Conservation (phyloP, 2,329 filamentous ascomycete genomes). For the Pseudogymnoascus verrucosus region DNA sequence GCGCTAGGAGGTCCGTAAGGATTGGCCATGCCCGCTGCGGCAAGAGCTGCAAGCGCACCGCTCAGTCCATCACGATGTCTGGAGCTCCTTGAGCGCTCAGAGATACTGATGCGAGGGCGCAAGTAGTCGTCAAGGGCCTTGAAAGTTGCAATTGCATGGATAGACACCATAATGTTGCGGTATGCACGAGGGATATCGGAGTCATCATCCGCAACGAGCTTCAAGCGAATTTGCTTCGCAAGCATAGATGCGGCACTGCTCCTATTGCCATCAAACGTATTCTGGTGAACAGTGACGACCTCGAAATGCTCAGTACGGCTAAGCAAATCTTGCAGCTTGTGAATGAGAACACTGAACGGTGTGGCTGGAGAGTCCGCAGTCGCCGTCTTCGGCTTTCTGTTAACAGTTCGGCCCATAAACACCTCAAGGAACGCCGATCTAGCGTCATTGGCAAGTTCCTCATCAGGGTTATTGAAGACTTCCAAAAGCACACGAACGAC, state of each 20-base stretch:
- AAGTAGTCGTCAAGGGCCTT: slow-evolving; percentile 95
- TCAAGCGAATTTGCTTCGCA: slow-evolving; percentile 86
- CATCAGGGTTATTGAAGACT: slow-evolving; percentile 67
- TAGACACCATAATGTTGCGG: slow-evolving; percentile 94
- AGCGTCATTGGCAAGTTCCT: slow-evolving; percentile 54
- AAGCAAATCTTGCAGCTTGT: slow-evolving; percentile 90
- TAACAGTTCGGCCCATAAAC: slow-evolving; percentile 74
- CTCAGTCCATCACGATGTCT: slow-evolving; percentile 55
- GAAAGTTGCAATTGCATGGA: slow-evolving; percentile 96
- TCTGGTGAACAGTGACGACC: slow-evolving; percentile 90
- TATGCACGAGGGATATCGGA: slow-evolving; percentile 84
- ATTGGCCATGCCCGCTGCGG: slow-evolving; percentile 58
- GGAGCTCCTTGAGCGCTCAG: slow-evolving; percentile 61
- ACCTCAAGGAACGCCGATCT: slow-evolving; percentile 80
- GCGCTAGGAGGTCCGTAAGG: slow-evolving; percentile 27
- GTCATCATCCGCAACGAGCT: slow-evolving; percentile 80
- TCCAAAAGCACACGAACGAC: slow-evolving; percentile 78
- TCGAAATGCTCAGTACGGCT: slow-evolving; percentile 98
- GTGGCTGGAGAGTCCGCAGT: slow-evolving; percentile 65
- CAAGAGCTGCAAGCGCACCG: slow-evolving; percentile 66
- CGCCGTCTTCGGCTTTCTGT: slow-evolving; percentile 53
- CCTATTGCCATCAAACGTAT: slow-evolving; percentile 79
- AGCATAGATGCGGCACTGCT: slow-evolving; percentile 93
- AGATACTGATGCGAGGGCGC: slow-evolving; percentile 75
- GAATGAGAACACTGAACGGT: slow-evolving; percentile 81